Evolutionary conservation across 768 basidiomycete species (phyloP), one percentile per base, ranked within the genome.

Genomic region (Boletus sensibilis): DNA sequence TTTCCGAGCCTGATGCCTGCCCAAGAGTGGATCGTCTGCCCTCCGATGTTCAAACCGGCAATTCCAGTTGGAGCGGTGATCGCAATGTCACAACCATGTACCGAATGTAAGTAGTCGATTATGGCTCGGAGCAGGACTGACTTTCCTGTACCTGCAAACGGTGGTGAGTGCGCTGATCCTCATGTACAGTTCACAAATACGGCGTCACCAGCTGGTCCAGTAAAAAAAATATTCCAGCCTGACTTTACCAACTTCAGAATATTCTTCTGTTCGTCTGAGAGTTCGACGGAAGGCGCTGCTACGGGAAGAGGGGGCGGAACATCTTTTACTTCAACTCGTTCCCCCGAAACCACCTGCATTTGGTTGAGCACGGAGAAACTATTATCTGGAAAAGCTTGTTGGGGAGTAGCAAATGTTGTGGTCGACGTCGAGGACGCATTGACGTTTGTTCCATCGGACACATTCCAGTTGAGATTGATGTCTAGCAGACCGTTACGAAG

Each of bases 21-120:
- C 74, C 77, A 84, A 3, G 83, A 83, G 52, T 90, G 87, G 4
- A 90, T 68, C 0, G 88, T 90, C 5, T 73, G 74, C 5, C 88
- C 88, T 2, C 84, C 84, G 47, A 91, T 88, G 60, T 88, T 89
- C 51, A 85, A 70, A 5, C 83, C 85, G 9, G 89, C 88, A 45
- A 85, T 79, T 7, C 83, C 83, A 12, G 83, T 84, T 1, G 84
- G 80, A 8, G 87, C 87, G 0, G 87, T 90, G 40, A 90, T 72
- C 4, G 82, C 87, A 23, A 89, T 68, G 27, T 58, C 46, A 23
- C 25, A 25, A 56, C 14, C 68, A 21, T 51, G 33, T 8, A 64
- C 74, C 59, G 58, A 75, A 60, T 64, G 75, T 35, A 78, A 70
- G 31, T 70, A 55, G 0, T 57, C 34, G 53, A 90, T 86, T 41